Percentiles rank a stretch among this genome's conserved stretches.
These are phyloP conservation scores for Helotiales sp. DNA, from an alignment of 2,329 filamentous ascomycete species.

Conservation along the genomic window DNA sequence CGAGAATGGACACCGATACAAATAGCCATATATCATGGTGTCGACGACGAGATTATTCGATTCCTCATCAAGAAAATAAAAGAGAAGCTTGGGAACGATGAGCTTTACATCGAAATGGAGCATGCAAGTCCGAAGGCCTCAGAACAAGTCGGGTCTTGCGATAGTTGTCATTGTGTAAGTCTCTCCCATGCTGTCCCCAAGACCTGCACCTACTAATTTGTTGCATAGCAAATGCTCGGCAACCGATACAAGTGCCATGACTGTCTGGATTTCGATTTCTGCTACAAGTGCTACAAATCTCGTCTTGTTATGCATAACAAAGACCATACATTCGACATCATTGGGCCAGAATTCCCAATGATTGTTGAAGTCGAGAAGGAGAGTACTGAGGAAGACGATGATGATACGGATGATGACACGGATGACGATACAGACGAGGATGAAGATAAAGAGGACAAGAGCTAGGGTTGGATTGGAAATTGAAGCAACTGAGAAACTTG, in stretches of 20 bases:
- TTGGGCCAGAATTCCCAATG: not conserved
- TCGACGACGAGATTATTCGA: not conserved
- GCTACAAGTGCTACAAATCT: conserved; percentile 77
- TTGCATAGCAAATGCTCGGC: conserved; percentile 66
- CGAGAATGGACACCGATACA: conserved; percentile 28
- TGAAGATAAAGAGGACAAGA: not conserved
- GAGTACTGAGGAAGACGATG: conserved; percentile 67
- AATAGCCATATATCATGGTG: conserved; percentile 21
- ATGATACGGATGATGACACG: conserved; percentile 46
- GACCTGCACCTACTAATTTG: not conserved
- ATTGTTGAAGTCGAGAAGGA: not conserved
- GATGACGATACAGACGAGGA: conserved; percentile 13
- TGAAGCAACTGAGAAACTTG: no score
- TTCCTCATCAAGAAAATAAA: conserved; percentile 20
- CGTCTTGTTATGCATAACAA: conserved; percentile 47
- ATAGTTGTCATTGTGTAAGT: conserved; percentile 11
- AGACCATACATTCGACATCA: conserved; percentile 6
- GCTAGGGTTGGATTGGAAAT: not conserved
- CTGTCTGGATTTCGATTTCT: conserved; percentile 91
- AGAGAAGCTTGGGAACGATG: conserved; percentile 23
- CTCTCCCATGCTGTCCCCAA: not conserved
- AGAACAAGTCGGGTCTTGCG: not conserved
- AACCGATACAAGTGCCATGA: conserved; percentile 92
- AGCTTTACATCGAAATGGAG: not conserved
- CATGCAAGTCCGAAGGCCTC: not conserved